Base-by-base conservation (phyloP, 2,329 filamentous ascomycete species). In the Sordariomycetes sp. region DNA sequence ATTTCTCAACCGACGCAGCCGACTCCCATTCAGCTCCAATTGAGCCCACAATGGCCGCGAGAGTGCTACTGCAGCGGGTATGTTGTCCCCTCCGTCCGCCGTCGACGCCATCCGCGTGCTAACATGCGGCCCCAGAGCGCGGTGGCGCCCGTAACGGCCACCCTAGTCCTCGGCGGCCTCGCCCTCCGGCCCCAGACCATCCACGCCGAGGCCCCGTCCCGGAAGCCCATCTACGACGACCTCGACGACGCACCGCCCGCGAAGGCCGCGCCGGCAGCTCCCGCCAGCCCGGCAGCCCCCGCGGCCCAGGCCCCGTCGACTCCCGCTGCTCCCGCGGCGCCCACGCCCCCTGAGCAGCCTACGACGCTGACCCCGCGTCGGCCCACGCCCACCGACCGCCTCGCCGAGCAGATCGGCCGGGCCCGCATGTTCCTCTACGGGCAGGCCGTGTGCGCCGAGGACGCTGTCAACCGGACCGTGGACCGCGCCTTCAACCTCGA, bases 371-470 rank as follows among this genome's bases (percentile, higher is more conserved):
- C 68, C 58, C 63, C 67, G 54, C 69, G 69, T 60, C 72, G 75
- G 61, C 89, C 89, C 15, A 90, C 90, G 24, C 90, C 90, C 15
- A 97, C 94, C 62, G 91, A 96, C 72, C 86, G 90, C 54, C 82
- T 99, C 42, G 90, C 94, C 59, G 79, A 78, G 36, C 85, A 96
- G 69, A 86, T 99, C 67, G 84, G 89, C 65, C 81, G 79, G 64
- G 88, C 81, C 59, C 90, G 94, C 60, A 77, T 96, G 61, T 87
- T 87, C 69, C 76, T 96, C 52, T 87, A 97, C 76, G 72, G 77
- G 56, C 83, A 91, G 67, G 86, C 87, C 59, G 81, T 85, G 58
- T 72, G 77, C 57, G 82, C 86, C 65, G 92, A 97, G 76, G 85
- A 90, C 70, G 80, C 84, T 66, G 81, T 96, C 73, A 96, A 99